Percentiles rank a stretch among this genome's conserved stretches.
Evolutionary conservation across 1,284 basidiomycete species (phyloP).

Genomic region (Rhodotorula sp.): DNA sequence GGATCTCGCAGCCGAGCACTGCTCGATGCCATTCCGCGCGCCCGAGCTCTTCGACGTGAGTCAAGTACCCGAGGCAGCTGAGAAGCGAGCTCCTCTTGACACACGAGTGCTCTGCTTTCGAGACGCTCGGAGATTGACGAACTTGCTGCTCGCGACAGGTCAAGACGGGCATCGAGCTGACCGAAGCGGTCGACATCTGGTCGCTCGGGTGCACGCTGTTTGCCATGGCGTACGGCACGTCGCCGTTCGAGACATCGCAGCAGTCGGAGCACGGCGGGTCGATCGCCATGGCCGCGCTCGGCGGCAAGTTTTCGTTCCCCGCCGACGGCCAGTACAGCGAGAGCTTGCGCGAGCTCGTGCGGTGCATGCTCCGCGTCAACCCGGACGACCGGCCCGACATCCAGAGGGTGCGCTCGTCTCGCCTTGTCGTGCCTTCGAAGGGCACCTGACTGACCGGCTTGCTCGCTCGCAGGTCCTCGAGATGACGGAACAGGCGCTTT

Average conservation of each 20-base stretch:
- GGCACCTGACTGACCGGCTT: not conserved
- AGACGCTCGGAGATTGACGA: too few species aligned
- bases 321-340: slow-evolving; percentile 71
- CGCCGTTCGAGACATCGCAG: slow-evolving; percentile 83
- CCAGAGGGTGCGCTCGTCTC: slow-evolving; percentile 60
- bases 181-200: slow-evolving; percentile 96
- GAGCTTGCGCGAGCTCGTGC: slow-evolving; percentile 75
- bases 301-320: slow-evolving; percentile 80
- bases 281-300: slow-evolving; percentile 92
- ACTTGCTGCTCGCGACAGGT: slow-evolving; percentile 53
- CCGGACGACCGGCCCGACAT: slow-evolving; percentile 79
- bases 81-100: not conserved
- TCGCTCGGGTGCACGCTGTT: slow-evolving; percentile 89
- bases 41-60: slow-evolving; percentile 81
- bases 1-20: slow-evolving; percentile 92
- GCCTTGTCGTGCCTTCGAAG: too few species aligned
- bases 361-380: slow-evolving; percentile 77
- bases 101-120: too few species aligned
- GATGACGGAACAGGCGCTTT: slow-evolving; percentile 24
- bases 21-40: slow-evolving; percentile 93
- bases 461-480: slow-evolving; percentile 62
- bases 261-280: slow-evolving; percentile 84
- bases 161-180: slow-evolving; percentile 80
- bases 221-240: slow-evolving; percentile 76
- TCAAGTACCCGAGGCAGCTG: not conserved